A percentile compares a stretch with the other conserved stretches of the same genome.
These are phyloP conservation scores for Metschnikowia proteae DNA, from an alignment of 805 yeast species.

Conservation along the genomic window DNA sequence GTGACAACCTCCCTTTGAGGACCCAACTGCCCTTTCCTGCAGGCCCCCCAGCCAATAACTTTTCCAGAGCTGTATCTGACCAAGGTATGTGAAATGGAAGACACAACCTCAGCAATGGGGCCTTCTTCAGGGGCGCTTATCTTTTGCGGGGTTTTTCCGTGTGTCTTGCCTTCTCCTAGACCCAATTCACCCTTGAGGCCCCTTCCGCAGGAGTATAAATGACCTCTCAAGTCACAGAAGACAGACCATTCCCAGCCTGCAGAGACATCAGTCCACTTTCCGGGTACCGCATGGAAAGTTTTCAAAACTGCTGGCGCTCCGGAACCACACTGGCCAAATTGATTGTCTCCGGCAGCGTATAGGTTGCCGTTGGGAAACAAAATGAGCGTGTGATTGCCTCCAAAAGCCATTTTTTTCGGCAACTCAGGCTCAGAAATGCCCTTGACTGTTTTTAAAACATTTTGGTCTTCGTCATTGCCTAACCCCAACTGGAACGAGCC, in stretches of 20 bases:
- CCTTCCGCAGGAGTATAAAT: constrained; percentile 52
- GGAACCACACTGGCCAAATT: constrained; percentile 50
- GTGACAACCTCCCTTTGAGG: neutral
- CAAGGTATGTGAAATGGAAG: constrained; percentile 48
- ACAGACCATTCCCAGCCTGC: constrained; percentile 83
- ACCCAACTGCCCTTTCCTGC: constrained; percentile 57
- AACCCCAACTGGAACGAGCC: constrained; percentile 75
- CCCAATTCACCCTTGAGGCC: constrained; percentile 81
- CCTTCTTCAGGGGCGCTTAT: constrained; percentile 4
- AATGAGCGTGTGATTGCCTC: constrained; percentile 83
- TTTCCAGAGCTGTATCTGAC: constrained; percentile 37
- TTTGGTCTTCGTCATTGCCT: constrained; percentile 45
- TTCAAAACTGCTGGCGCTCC: constrained; percentile 1
- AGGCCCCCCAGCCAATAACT: constrained; percentile 65
- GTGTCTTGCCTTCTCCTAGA: constrained; percentile 20
- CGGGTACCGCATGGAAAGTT: constrained; percentile 19
- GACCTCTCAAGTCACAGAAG: constrained; percentile 38
- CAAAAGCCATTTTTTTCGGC: constrained; percentile 55
- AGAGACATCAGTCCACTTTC: constrained; percentile 44
- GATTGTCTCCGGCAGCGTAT: constrained; percentile 58
- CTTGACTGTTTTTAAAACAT: constrained; percentile 14
- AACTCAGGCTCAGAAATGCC: constrained; percentile 21
- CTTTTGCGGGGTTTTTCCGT: constrained; percentile 2
- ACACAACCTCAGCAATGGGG: constrained; percentile 13
- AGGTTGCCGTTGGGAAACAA: constrained; percentile 51